phyloP scores from a whole-genome alignment of 371 early-diverging fungal genomes.

The Dichotomocladium elegans region DNA sequence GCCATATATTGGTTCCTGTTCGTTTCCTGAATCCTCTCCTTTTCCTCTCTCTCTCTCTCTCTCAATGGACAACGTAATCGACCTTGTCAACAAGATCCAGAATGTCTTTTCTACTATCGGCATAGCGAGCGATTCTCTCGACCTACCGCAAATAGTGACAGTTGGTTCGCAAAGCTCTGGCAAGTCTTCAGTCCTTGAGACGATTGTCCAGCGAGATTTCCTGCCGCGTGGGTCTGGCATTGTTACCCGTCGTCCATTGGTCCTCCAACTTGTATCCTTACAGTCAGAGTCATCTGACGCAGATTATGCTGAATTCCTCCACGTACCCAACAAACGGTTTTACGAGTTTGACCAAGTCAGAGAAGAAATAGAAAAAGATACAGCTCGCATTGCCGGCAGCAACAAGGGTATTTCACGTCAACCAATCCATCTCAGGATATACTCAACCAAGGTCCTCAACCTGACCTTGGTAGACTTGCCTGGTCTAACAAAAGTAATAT shows the following conservation, averaged over 20 bases:
- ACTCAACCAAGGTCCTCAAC: constrained; percentile 79
- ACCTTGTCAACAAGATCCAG: constrained; percentile 87
- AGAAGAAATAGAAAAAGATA: constrained; percentile 86
- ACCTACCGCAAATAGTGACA: constrained; percentile 89
- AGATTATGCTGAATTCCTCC: constrained; percentile 76
- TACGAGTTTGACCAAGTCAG: constrained; percentile 79
- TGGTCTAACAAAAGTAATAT: constrained; percentile 79
- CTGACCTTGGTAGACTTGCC: constrained; percentile 93
- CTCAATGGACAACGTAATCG: constrained; percentile 80
- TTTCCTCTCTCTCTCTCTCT: not conserved
- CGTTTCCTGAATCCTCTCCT: not conserved
- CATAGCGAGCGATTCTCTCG: constrained; percentile 65
- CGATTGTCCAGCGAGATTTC: constrained; percentile 88
- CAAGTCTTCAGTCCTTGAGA: constrained; percentile 90
- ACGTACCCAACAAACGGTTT: constrained; percentile 69
- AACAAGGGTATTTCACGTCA: constrained; percentile 83
- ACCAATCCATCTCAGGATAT: constrained; percentile 88
- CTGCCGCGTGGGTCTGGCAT: constrained; percentile 91
- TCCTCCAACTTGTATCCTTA: constrained; percentile 81
- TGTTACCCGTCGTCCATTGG: constrained; percentile 91
- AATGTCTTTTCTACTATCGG: constrained; percentile 87
- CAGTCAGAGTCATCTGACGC: constrained; percentile 26
- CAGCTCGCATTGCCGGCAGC: constrained; percentile 76
- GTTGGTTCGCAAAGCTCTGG: constrained; percentile 89
- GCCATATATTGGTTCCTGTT: not conserved